Conservation (phyloP, 495 filamentous ascomycete genomes). For the Pyrenopolyporus hunteri region DNA sequence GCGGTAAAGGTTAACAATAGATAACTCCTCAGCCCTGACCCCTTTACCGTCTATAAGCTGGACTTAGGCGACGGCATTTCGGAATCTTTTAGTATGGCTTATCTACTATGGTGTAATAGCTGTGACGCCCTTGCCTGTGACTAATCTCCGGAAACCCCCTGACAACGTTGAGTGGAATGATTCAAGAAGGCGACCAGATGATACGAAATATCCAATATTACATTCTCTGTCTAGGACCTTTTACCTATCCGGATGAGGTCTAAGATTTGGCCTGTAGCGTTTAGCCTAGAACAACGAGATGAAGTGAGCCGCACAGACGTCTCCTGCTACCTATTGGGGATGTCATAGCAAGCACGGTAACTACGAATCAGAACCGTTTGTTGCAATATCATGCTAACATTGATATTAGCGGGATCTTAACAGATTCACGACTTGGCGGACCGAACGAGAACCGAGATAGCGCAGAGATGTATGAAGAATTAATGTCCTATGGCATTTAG, state of each 20-base stretch:
- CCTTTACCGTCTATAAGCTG: not conserved
- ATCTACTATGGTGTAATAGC: conserved; percentile 5
- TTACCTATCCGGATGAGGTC: not conserved
- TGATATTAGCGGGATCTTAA: conserved; percentile 15
- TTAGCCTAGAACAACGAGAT: not conserved
- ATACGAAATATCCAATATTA: not conserved
- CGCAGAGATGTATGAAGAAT: not conserved
- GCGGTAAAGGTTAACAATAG: too few relatives aligned
- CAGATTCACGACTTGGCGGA: conserved; percentile 24
- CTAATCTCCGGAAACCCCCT: too few relatives aligned
- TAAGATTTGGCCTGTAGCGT: not conserved
- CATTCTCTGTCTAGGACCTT: not conserved
- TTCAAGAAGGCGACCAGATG: not conserved
- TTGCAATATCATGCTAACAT: not conserved
- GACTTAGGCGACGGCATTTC: conserved; percentile 1
- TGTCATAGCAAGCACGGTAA: too few relatives aligned
- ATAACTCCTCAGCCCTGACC: too few relatives aligned
- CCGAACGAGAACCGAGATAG: conserved; percentile 13
- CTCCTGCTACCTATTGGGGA: too few relatives aligned
- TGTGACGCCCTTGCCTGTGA: conserved; percentile 10
- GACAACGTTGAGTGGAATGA: too few relatives aligned
- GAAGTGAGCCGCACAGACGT: too few relatives aligned
- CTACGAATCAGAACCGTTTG: not conserved
- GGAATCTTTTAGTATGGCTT: not conserved
- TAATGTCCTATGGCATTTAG: too few relatives aligned